Evolutionary conservation across 345 rosid genomes (phyloP).

Genomic region (Citrus unshiu): DNA sequence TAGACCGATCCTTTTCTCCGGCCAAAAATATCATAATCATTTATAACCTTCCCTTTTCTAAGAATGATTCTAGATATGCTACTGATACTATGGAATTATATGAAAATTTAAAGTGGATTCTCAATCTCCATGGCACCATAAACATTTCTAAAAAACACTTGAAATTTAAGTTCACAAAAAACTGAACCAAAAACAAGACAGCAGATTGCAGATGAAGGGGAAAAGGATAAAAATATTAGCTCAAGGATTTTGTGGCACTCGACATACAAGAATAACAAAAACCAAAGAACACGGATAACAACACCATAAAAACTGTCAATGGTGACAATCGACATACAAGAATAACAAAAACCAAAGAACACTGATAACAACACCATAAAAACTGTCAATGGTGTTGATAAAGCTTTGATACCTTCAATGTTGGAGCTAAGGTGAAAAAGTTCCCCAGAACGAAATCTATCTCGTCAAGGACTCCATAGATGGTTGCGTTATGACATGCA

Average conservation of each 20-base stretch:
- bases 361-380: neutral
- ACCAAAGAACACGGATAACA: neutral
- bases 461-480: conserved; percentile 69
- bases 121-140: neutral
- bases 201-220: neutral
- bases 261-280: neutral
- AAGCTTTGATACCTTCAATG: conserved; percentile 52
- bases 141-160: neutral
- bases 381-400: neutral
- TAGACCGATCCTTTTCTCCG: neutral
- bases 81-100: neutral
- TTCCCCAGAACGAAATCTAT: conserved; percentile 82
- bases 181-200: neutral
- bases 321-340: neutral
- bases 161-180: neutral
- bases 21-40: neutral
- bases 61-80: neutral
- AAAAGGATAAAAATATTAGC: neutral
- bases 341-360: neutral
- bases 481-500: conserved; percentile 76
- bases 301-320: neutral
- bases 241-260: neutral
- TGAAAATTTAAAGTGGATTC: neutral
- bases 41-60: neutral
- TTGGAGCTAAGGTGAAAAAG: conserved; percentile 67